Evolutionary conservation across 2,329 filamentous ascomycete species (phyloP).

Genomic region (Chrysosphaeria jannelii): DNA sequence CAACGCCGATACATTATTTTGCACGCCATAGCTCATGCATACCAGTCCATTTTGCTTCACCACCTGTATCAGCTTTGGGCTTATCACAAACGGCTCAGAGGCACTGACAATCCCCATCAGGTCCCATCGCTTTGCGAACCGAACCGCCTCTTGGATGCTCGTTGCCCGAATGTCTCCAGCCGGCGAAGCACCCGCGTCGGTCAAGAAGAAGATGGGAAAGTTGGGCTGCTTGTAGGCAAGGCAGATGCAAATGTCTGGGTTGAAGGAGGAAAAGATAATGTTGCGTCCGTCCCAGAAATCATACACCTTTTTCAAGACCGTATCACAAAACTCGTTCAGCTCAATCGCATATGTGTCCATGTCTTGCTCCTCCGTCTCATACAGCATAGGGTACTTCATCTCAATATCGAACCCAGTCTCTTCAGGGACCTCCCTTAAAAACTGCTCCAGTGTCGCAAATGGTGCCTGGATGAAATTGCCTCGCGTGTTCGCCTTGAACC

Average conservation of each 20-base stretch:
- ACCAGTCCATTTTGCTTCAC: slow-evolving; percentile 86
- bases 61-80: slow-evolving; percentile 63
- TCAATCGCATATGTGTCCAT: slow-evolving; percentile 95
- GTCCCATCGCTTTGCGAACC: slow-evolving; percentile 88
- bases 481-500: slow-evolving; percentile 83
- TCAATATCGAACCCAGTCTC: slow-evolving; percentile 92
- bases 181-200: slow-evolving; percentile 51
- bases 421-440: slow-evolving; percentile 61
- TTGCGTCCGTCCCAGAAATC: slow-evolving; percentile 57
- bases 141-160: slow-evolving; percentile 79
- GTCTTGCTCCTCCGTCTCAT: slow-evolving; percentile 79
- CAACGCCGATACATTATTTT: slow-evolving; percentile 68
- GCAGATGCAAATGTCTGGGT: slow-evolving; percentile 84
- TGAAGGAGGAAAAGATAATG: slow-evolving; percentile 92
- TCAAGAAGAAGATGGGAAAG: slow-evolving; percentile 84
- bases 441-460: slow-evolving; percentile 80
- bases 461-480: slow-evolving; percentile 88
- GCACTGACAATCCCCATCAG: slow-evolving; percentile 68
- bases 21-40: slow-evolving; percentile 73
- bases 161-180: slow-evolving; percentile 76
- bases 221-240: slow-evolving; percentile 92
- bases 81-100: slow-evolving; percentile 69
- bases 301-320: slow-evolving; percentile 69
- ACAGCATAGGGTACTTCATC: slow-evolving; percentile 91
- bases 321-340: slow-evolving; percentile 88